A percentile compares a stretch with the other conserved stretches of the same genome.
Evolutionary conservation across 768 basidiomycete species (phyloP).

Genomic region (Thelephora ganbajun): DNA sequence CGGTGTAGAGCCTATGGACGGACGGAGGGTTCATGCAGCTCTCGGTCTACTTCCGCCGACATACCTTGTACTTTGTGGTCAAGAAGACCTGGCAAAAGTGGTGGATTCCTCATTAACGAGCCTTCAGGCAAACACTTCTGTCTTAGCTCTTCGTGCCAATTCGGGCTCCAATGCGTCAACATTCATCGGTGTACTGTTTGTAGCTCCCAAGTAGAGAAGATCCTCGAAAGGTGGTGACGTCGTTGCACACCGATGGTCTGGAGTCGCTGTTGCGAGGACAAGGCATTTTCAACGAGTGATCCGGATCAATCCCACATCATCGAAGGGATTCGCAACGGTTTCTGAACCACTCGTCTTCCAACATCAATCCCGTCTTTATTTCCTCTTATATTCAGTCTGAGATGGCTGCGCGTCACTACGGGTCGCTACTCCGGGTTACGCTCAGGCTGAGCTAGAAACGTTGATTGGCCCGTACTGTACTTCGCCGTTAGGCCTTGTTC

Average conservation of each 20-base stretch:
- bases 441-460: conserved; percentile 5
- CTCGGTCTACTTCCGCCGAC: too few species aligned
- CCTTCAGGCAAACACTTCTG: too few species aligned
- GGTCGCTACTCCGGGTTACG: conserved; percentile 3
- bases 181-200: too few species aligned
- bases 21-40: too few species aligned
- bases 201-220: conserved; percentile 6
- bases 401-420: not conserved
- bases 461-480: conserved; percentile 28
- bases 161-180: too few species aligned
- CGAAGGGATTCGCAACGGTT: too few species aligned
- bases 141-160: too few species aligned
- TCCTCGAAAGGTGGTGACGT: conserved; percentile 19
- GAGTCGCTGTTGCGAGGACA: conserved; percentile 7
- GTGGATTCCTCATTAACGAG: too few species aligned
- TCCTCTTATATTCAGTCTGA: too few species aligned
- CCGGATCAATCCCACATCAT: not conserved
- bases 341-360: conserved; percentile 23
- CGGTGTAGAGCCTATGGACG: too few species aligned
- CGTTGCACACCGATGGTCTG: conserved; percentile 13
- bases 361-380: conserved; percentile 8
- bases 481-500: conserved; percentile 25
- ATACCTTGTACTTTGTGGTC: too few species aligned
- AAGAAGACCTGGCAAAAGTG: too few species aligned
- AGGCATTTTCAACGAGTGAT: conserved; percentile 12